Base-by-base conservation (phyloP, 352 stramenopile species). In the Phytophthora crassamura region DNA sequence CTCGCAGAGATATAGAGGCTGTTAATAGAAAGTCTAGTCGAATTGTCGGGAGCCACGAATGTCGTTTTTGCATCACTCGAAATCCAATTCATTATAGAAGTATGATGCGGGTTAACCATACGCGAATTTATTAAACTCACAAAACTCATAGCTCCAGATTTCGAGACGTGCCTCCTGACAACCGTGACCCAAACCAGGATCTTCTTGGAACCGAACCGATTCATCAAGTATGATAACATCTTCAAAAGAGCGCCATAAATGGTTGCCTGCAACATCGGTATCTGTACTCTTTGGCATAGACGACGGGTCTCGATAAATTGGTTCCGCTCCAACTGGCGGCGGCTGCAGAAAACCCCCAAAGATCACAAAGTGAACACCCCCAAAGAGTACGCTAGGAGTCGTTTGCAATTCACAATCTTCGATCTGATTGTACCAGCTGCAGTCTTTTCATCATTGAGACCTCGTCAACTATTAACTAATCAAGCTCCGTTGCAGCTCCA, bases 41-140 rank as follows among this genome's bases (percentile, higher is more conserved):
- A 20, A 41, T 59, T 59, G 14, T 59, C 51, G 2, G 51, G 51
- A 2, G 38, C 49, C 9, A 48, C 20, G 39, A 59, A 59, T 7
- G 30, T 39, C 1, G 22, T 25, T 25, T 3, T 25, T 25, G 1
- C 22, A 25, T 25, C 22, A 25, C 22, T 25, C 22, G 22, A 25
- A 25, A 25, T 25, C 22, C 22, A 25, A 25, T 25, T 1, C 22
- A 3, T 25, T 25, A 25, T 25, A 25, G 5, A 25, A 3, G 2
- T 25, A 25, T 25, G 2, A 25, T 25, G 22, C 3, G 22, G 22
- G 12, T 7, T 45, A 1, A 57, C 39, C 6, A 59, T 25, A 3
- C 51, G 51, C 5, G 25, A 49, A 16, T 59, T 49, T 5, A 59
- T 59, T 3, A 59, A 32, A 6, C 14, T 8, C 12, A 59, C 16